Base-by-base conservation (phyloP, 371 early-diverging fungal species). In the Coemansia sp. region DNA sequence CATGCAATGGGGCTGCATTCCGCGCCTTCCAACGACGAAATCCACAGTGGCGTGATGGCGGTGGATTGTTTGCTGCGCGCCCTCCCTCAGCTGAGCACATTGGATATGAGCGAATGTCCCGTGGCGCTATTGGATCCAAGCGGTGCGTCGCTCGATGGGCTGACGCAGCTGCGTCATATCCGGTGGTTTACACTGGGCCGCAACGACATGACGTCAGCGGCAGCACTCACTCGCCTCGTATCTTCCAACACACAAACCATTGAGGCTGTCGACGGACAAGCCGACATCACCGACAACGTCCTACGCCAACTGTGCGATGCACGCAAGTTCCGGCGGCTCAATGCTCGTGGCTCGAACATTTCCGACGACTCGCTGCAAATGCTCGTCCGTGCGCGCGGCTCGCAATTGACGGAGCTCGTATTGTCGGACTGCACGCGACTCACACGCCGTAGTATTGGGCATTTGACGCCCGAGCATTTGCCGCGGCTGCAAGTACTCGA, bases 201-300 rank as follows among this genome's bases (percentile, higher is more conserved):
- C 63, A 77, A 77, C 48, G 77, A 77, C 60, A 60, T 67, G 77
- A 64, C 72, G 10, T 77, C 77, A 11, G 73, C 77, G 1, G 59
- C 66, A 10, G 63, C 61, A 37, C 69, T 77, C 18, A 14, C 27
- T 29, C 53, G 39, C 24, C 40, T 77, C 31, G 66, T 69, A 29
- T 42, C 21, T 26, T 54, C 65, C 59, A 77, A 69, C 61, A 50
- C 31, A 8, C 59, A 57, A 42, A 56, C 72, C 16, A 60, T 77
- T 26, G 55, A 50, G 22, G 29, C 61, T 62, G 50, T 77, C 11
- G 59, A 63, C 5, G 73, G 77, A 6, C 52, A 24, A n/a, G 53
- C 68, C 39, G 77, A 77, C 56, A 27, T 65, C 13, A 64, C 64
- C 5, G 77, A 77, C 54, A 58, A 22, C 11, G 31, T 64, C 10